phyloP scores from a whole-genome alignment of 345 rosid genomes.

The Ceriops decandra region DNA sequence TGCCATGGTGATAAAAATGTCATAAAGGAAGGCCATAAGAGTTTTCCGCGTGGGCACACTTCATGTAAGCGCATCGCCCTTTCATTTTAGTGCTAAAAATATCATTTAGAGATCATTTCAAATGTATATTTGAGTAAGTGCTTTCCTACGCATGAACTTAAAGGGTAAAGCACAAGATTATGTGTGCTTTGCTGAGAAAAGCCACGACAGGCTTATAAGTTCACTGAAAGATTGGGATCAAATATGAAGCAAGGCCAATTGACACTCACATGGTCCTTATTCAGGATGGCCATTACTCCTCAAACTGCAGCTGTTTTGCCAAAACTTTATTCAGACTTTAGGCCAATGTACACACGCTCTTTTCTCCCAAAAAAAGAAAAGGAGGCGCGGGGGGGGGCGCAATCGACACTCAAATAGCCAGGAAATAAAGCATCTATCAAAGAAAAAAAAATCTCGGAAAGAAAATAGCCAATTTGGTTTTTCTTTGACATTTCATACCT shows the following conservation, averaged over 20 bases:
- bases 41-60: conserved; percentile 92
- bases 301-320: too few relatives aligned
- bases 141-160: too few relatives aligned
- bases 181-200: neutral
- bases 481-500: neutral
- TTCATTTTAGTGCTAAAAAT: neutral
- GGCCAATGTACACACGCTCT: too few relatives aligned
- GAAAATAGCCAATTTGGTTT: neutral
- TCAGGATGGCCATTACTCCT: too few relatives aligned
- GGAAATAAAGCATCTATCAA: too few relatives aligned
- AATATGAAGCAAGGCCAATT: too few relatives aligned
- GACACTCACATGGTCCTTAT: too few relatives aligned
- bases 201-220: neutral
- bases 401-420: too few relatives aligned
- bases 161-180: neutral
- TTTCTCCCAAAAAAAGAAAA: too few relatives aligned
- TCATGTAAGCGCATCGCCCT: conserved; percentile 45
- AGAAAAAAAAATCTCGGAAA: neutral
- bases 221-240: neutral
- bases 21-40: conserved; percentile 84
- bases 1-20: conserved; percentile 64
- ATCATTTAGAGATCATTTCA: neutral
- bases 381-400: too few relatives aligned
- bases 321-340: too few relatives aligned
- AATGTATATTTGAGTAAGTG: too few relatives aligned